A percentile compares a stretch with the other conserved stretches of the same genome.
phyloP scores from a whole-genome alignment of 208 protist species.

The Trypanosoma melophagium region DNA sequence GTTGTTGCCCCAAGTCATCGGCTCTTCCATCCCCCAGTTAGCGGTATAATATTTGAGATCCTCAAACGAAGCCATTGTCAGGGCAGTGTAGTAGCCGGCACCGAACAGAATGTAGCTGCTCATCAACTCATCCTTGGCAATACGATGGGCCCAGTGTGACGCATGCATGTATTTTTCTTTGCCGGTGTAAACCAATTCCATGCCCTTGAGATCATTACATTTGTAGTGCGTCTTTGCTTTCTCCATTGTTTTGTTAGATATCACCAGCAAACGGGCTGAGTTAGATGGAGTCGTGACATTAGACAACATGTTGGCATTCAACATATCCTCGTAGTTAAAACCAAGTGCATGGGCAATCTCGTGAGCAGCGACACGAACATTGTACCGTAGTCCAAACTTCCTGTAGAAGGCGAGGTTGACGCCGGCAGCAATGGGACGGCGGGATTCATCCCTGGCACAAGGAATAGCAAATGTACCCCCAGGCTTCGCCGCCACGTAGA shows the following conservation, averaged over 20 bases:
- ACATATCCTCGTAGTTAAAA: constrained; percentile 69
- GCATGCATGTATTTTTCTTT: constrained; percentile 60
- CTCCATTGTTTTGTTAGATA: constrained; percentile 27
- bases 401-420: constrained; percentile 43
- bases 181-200: constrained; percentile 75
- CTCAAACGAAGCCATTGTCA: too few relatives aligned
- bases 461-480: background rate
- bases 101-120: constrained; percentile 10
- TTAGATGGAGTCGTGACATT: constrained; percentile 9
- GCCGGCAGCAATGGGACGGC: constrained; percentile 35
- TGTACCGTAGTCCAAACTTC: constrained; percentile 17
- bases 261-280: constrained; percentile 40
- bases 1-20: too few relatives aligned
- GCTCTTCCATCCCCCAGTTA: too few relatives aligned
- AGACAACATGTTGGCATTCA: background rate
- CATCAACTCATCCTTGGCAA: constrained; percentile 84
- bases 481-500: constrained; percentile 21
- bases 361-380: constrained; percentile 45
- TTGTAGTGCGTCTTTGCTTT: constrained; percentile 56
- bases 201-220: constrained; percentile 42
- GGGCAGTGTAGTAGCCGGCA: constrained; percentile 30
- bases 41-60: too few relatives aligned
- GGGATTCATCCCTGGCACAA: constrained; percentile 8
- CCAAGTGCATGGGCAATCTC: too few relatives aligned
- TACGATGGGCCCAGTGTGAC: too few relatives aligned